Conservation (phyloP, 2,329 filamentous ascomycete genomes). For the Fusarium sp. region DNA sequence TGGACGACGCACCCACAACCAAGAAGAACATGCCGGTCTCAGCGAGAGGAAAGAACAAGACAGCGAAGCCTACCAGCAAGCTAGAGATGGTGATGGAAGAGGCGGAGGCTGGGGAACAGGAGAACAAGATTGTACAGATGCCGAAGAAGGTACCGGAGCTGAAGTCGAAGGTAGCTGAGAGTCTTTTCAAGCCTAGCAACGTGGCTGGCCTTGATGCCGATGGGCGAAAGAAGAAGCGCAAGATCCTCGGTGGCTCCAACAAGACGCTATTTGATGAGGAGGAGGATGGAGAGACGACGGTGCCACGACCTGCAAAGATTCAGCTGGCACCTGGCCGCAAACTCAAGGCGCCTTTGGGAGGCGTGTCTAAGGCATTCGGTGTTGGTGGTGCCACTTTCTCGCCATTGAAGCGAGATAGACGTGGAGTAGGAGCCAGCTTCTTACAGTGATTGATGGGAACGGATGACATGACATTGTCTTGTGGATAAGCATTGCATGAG, state of each 20-base stretch:
- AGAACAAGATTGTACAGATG: slow-evolving; percentile 40
- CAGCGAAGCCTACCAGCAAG: slow-evolving; percentile 29
- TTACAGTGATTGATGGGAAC: slow-evolving; percentile 40
- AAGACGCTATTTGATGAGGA: slow-evolving; percentile 79
- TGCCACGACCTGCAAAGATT: slow-evolving; percentile 47
- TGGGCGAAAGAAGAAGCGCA: slow-evolving; percentile 76
- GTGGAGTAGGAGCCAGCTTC: slow-evolving; percentile 71
- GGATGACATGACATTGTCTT: not conserved
- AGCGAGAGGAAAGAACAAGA: slow-evolving; percentile 48
- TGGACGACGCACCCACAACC: slow-evolving; percentile 57
- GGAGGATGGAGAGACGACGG: slow-evolving; percentile 63
- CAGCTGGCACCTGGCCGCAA: slow-evolving; percentile 42
- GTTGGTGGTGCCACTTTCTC: slow-evolving; percentile 70
- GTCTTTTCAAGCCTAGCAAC: slow-evolving; percentile 12
- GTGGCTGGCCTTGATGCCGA: slow-evolving; percentile 46
- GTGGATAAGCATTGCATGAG: slow-evolving; percentile 19
- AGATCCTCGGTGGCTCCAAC: slow-evolving; percentile 70
- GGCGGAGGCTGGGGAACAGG: slow-evolving; percentile 43
- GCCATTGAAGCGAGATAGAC: slow-evolving; percentile 76
- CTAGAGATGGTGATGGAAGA: slow-evolving; percentile 56
- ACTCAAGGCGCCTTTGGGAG: slow-evolving; percentile 52
- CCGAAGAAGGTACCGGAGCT: slow-evolving; percentile 19
- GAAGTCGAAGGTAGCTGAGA: slow-evolving; percentile 23
- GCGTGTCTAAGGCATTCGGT: slow-evolving; percentile 59
- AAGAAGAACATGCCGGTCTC: slow-evolving; percentile 57